Evolutionary conservation across 306 rosid genomes (phyloP).

Genomic region (Quercus berberidifolia): DNA sequence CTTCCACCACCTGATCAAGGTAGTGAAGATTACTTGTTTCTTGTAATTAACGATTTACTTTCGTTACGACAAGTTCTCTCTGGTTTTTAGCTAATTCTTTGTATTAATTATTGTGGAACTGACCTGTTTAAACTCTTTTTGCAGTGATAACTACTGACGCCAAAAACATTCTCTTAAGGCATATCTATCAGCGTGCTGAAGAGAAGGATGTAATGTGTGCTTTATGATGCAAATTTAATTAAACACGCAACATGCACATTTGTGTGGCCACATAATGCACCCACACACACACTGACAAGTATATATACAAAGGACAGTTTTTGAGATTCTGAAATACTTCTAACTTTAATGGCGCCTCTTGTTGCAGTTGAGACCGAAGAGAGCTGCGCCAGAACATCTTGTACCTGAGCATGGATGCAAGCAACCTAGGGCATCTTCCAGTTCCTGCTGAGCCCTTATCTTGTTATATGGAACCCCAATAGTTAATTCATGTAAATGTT

Average conservation of each 20-base stretch:
- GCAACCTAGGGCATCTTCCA: slow-evolving; percentile 57
- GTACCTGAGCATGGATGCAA: slow-evolving; percentile 70
- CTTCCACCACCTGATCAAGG: slow-evolving; percentile 96
- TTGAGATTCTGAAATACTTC: slow-evolving; percentile 1
- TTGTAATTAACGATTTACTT: background rate
- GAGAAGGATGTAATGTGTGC: slow-evolving; percentile 37
- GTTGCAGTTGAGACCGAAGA: slow-evolving; percentile 73
- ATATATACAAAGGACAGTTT: background rate
- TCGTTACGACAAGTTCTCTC: background rate
- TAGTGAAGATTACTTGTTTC: slow-evolving; percentile 17
- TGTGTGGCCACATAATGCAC: background rate
- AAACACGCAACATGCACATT: background rate
- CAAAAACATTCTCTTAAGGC: slow-evolving; percentile 73
- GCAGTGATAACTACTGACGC: slow-evolving; percentile 82
- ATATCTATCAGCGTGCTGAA: slow-evolving; percentile 67
- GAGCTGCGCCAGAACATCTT: slow-evolving; percentile 73
- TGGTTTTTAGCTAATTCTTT: background rate
- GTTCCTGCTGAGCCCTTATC: slow-evolving; percentile 17
- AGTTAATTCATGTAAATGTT: slow-evolving; percentile 15
- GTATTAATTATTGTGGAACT: background rate
- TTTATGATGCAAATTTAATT: background rate
- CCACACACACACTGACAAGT: background rate
- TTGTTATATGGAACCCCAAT: background rate
- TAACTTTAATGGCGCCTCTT: slow-evolving; percentile 17
- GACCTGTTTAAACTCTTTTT: slow-evolving; percentile 20